Evolutionary conservation across 2,329 filamentous ascomycete species (phyloP).

Genomic region (Aureobasidium zeae): DNA sequence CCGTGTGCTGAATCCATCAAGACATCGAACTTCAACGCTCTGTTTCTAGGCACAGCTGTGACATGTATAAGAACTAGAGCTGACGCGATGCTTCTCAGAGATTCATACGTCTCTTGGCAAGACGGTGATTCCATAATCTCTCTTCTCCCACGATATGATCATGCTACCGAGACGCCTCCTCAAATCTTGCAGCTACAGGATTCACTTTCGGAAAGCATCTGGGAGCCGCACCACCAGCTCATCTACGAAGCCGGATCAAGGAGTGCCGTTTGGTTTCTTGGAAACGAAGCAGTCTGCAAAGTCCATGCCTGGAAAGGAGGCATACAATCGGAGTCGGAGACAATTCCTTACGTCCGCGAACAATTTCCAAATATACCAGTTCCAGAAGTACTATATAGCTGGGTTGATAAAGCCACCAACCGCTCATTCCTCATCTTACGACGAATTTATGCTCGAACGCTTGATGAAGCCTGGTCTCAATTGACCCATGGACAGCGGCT

Average conservation of each 20-base stretch:
- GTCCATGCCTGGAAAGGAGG: background rate
- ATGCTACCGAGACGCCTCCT: no score
- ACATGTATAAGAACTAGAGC: background rate
- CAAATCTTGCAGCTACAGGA: no score
- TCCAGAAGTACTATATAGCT: background rate
- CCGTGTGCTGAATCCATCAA: background rate
- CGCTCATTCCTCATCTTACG: background rate
- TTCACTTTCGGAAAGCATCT: no score
- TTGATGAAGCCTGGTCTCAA: background rate
- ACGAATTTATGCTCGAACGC: background rate
- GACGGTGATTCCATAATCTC: background rate
- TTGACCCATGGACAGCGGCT: background rate
- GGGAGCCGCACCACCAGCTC: background rate
- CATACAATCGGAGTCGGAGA: background rate
- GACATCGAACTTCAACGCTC: background rate
- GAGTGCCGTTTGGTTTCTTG: background rate
- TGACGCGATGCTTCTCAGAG: background rate
- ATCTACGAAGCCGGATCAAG: background rate
- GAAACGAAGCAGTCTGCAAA: background rate
- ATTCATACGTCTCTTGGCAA: background rate
- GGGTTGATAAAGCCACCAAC: background rate
- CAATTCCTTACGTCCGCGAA: background rate
- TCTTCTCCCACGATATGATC: background rate
- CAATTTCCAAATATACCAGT: background rate
- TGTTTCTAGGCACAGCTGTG: background rate